phyloP scores from a whole-genome alignment of 2,329 filamentous ascomycete species.

The Leptographium lundbergii region DNA sequence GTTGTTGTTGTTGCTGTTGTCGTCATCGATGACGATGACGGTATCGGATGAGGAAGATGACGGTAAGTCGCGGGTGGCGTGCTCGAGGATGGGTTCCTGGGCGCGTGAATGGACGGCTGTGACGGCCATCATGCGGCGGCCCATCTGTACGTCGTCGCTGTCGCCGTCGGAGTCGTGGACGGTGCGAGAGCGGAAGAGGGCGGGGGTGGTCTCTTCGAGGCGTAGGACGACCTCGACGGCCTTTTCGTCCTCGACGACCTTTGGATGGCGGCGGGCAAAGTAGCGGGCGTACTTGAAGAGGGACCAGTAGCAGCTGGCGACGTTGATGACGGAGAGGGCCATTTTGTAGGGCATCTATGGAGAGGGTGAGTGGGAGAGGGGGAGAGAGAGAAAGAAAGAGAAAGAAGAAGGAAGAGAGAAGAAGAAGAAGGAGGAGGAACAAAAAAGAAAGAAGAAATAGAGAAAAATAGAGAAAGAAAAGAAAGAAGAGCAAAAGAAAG shows the following conservation, averaged over 20 bases:
- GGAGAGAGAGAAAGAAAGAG: background rate
- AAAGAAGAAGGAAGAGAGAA: background rate
- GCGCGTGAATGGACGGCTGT: background rate
- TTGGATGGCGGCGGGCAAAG: slow-evolving; percentile 4
- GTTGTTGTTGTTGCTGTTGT: background rate
- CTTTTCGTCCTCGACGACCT: slow-evolving; percentile 6
- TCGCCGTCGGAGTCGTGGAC: background rate
- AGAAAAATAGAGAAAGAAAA: background rate
- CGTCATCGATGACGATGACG: background rate
- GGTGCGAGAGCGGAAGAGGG: background rate
- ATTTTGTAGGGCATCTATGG: slow-evolving; percentile 4
- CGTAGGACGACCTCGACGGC: slow-evolving; percentile 4
- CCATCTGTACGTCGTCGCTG: background rate
- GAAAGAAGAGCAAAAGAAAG: background rate
- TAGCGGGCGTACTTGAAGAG: slow-evolving; percentile 6
- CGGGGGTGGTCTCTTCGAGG: background rate
- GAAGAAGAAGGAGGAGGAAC: background rate
- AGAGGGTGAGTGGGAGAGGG: background rate
- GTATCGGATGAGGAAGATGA: background rate
- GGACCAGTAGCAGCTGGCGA: slow-evolving; percentile 6
- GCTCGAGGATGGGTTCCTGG: background rate
- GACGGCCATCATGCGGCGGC: background rate
- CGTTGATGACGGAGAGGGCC: slow-evolving; percentile 1
- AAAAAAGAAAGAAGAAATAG: background rate
- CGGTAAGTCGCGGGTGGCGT: background rate